Evolutionary conservation across 768 basidiomycete genomes (phyloP).

Genomic region (Cystobasidium onofrii): DNA sequence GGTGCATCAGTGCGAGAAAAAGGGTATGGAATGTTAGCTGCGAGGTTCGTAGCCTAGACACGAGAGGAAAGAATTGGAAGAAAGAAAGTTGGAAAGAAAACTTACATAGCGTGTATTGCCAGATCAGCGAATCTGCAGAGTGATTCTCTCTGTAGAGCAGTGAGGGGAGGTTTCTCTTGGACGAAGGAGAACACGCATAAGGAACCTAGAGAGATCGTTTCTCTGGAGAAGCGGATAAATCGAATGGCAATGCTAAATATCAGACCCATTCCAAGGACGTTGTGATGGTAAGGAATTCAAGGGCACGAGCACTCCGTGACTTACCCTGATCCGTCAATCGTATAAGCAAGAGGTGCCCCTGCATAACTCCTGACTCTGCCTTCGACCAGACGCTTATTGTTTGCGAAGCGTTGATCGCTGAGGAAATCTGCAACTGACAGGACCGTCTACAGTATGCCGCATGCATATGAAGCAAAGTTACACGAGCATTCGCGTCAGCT

Average conservation of each 20-base stretch:
- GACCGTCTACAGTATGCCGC: too few species aligned
- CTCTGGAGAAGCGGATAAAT: too few species aligned
- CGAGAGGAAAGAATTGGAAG: neutral
- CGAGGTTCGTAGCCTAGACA: too few species aligned
- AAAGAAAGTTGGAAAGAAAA: neutral
- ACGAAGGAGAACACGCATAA: slow-evolving; percentile 11
- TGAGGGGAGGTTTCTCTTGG: neutral
- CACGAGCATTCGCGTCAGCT: too few species aligned
- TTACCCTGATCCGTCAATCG: neutral
- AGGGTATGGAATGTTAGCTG: too few species aligned
- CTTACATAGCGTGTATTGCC: slow-evolving; percentile 23
- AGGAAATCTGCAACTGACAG: neutral
- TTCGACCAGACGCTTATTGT: neutral
- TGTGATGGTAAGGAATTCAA: too few species aligned
- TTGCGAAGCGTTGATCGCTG: neutral
- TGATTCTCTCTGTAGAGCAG: neutral
- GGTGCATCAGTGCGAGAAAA: too few species aligned
- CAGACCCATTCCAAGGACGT: too few species aligned
- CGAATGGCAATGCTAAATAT: too few species aligned
- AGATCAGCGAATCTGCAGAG: neutral
- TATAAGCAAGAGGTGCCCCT: slow-evolving; percentile 1
- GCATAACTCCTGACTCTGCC: slow-evolving; percentile 1
- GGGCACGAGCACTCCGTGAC: neutral
- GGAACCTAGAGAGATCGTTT: neutral
- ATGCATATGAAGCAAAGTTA: too few species aligned